Base-by-base conservation (phyloP, 2,329 filamentous ascomycete species). In the Lasiodiplodia theobromae region DNA sequence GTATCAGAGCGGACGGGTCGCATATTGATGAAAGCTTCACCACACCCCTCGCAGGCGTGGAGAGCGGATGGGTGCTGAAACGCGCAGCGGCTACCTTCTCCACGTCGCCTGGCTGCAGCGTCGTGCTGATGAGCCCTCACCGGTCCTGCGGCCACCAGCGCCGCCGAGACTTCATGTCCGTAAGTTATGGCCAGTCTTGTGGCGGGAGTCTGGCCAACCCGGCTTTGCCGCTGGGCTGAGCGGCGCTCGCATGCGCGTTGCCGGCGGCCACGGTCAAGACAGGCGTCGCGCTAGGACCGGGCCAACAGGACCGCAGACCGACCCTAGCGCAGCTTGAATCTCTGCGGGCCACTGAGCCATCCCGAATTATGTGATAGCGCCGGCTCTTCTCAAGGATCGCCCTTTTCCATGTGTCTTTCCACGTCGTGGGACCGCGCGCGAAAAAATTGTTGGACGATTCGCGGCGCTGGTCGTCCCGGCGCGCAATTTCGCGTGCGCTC, bases 1-100 rank as follows among this genome's bases (percentile, higher is more conserved):
- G 57, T 60, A 60, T 60, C 57, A 60, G 25, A 49, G 57, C 18
- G 57, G 40, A 62, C 57, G 38, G 56, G 56, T 60, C 56, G 56
- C 56, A 60, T n/a, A 38, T 60, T 60, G 56, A 60, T 60, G 56
- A 40, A 25, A 58, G 54, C 53, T 56, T 40, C 23, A 51, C 49
- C 49, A 52, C 14, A 21, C 49, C 49, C 49, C 21, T 52, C 49
- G 52, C 53, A 8, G 53, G 7, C 53, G 37, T 44, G 37, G 34
- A 40, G 37, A 11, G 53, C 14, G 31, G 53, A 21, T 11, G 54
- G 16, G 18, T 38, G 28, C 16, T 52, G 60, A 64, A 64, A 64
- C 60, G 58, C 18, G 56, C 34, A 40, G 11, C 31, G 8, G 16
- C 18, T 7, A 7, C 31, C 54, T 40, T 40, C 37, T 60, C 56